Evolutionary conservation across 176 grass and related monocot genomes (phyloP), one percentile per base, ranked within the genome.

Genomic region (Oryza officinalis): DNA sequence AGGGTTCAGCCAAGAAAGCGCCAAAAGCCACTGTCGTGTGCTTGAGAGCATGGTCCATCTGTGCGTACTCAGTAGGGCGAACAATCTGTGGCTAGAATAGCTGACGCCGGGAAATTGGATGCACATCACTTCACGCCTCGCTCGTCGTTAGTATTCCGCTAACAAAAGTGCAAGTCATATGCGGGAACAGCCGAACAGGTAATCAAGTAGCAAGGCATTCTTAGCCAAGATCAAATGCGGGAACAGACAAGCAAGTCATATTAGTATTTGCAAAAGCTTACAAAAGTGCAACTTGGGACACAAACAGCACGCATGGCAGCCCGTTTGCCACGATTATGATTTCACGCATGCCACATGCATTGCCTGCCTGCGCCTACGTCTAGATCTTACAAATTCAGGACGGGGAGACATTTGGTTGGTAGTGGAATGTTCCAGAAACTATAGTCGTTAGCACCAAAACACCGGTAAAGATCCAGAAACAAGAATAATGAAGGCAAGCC

Each of bases 1-100:
- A 83, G 69, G 89, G 70, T 71, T 87, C 7, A n/a, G 32, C 20
- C 18, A 32, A 71, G 14, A 64, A 22, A n/a, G 20, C 3, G 27
- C 20, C 60, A 73, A 83, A 66, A 63, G 20, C 13, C 25, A 6
- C 13, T 2, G 46, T 69, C 20, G 43, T 57, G 17, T 30, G 49
- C 60, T 61, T 14, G 63, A 59, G 68, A 79, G 63, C 71, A 47
- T 38, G 22, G 8, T 37, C 32, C 14, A 69, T 38, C 66, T 38
- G 32, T 67, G 7, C 33, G 33, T 35, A 35, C 33, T 35, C 33
- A 6, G 30, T 57, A 22, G 15, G 32, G 63, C 26, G 26, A 14
- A 31, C 35, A 54, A 70, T 69, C 8, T 35, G 26, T 78, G 74
- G 47, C 27, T 14, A 33, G 25, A 12, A n/a, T 41, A 25, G 67